Percentiles rank a stretch among this genome's conserved stretches.
phyloP scores from a whole-genome alignment of 1,284 basidiomycete genomes.

The Cutaneotrichosporon sp. region DNA sequence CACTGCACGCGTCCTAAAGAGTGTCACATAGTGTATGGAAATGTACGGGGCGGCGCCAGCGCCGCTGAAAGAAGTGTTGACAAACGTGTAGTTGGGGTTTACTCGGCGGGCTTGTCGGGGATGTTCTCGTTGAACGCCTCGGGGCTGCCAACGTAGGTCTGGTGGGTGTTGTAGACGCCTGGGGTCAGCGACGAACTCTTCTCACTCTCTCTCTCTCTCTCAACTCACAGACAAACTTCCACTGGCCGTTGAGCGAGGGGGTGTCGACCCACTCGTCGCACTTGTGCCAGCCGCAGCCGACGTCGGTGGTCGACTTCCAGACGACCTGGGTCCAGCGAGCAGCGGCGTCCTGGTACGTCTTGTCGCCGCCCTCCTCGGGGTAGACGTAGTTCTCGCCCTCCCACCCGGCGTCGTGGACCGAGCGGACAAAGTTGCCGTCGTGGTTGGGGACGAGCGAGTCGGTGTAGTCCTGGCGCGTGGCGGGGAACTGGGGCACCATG shows the following conservation, averaged over 20 bases:
- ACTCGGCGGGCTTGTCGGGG: slow-evolving; percentile 5
- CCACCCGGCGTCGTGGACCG: not conserved
- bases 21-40: not conserved
- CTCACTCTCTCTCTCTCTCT: too few relatives aligned
- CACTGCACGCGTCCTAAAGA: not conserved
- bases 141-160: not conserved
- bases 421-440: not conserved
- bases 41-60: not conserved
- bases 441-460: not conserved
- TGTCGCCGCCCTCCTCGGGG: not conserved
- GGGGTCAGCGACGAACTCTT: slow-evolving; percentile 3
- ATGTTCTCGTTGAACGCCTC: slow-evolving; percentile 5
- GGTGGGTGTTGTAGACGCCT: slow-evolving; percentile 9
- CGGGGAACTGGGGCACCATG: not conserved
- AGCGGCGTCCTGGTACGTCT: not conserved
- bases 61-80: not conserved
- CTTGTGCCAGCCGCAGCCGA: slow-evolving; percentile 38
- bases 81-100: not conserved
- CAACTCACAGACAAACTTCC: not conserved
- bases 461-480: not conserved
- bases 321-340: slow-evolving; percentile 30
- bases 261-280: not conserved
- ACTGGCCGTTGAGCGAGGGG: not conserved
- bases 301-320: slow-evolving; percentile 43
- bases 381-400: slow-evolving; percentile 4